Evolutionary conservation across 202 grass and related monocot species (phyloP).

Genomic region (Schoenoplectus triqueter): DNA sequence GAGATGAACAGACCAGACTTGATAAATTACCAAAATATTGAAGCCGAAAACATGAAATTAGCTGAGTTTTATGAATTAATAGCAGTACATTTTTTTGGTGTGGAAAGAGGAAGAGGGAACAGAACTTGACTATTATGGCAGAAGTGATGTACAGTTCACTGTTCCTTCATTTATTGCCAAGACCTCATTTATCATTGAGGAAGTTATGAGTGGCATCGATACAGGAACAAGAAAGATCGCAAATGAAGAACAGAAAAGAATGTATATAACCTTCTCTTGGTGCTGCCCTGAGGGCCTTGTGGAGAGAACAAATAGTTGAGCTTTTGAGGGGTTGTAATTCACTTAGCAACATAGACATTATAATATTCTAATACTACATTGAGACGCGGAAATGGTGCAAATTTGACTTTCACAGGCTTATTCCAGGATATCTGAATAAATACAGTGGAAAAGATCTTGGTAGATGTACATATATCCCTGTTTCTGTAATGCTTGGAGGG

Average conservation of each 20-base stretch:
- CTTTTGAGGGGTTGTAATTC: neutral
- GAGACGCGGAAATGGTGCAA: neutral
- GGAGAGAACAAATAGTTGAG: neutral
- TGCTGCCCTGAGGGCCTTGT: neutral
- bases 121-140: neutral
- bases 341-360: neutral
- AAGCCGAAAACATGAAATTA: neutral
- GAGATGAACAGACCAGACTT: neutral
- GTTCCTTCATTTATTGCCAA: neutral
- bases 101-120: neutral
- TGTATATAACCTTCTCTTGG: neutral
- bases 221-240: neutral
- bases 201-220: neutral
- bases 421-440: neutral
- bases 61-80: neutral
- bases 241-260: neutral
- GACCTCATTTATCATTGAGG: neutral
- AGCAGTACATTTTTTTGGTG: neutral
- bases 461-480: neutral
- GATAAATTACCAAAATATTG: neutral
- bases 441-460: neutral
- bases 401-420: conserved; percentile 7
- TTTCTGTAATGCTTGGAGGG: conserved; percentile 9
- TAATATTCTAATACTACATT: conserved; percentile 3
- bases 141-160: neutral